Evolutionary conservation across 2,329 filamentous ascomycete genomes (phyloP).

Genomic region (Truncatella angustata): DNA sequence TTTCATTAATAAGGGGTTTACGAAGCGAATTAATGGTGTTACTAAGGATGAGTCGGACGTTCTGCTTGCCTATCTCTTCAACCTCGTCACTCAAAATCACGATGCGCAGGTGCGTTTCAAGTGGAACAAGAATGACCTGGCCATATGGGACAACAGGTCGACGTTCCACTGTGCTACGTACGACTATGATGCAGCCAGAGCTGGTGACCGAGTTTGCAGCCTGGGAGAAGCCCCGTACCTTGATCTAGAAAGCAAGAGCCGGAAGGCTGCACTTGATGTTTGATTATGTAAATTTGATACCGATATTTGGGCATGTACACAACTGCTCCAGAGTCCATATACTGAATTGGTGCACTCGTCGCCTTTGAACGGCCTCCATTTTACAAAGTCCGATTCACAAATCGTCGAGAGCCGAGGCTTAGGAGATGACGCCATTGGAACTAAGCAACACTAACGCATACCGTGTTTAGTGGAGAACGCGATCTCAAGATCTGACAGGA

Average conservation of each 20-base stretch:
- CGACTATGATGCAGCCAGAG: conserved; percentile 53
- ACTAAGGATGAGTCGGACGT: conserved; percentile 52
- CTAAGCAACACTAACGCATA: too few relatives aligned
- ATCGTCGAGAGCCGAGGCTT: too few relatives aligned
- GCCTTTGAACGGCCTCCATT: too few relatives aligned
- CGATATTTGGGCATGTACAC: neutral
- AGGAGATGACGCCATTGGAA: too few relatives aligned
- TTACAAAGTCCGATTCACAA: too few relatives aligned
- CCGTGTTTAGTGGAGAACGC: too few relatives aligned
- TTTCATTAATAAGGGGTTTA: conserved; percentile 50
- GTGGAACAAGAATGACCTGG: conserved; percentile 52
- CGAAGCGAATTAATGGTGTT: conserved; percentile 53
- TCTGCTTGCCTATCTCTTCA: conserved; percentile 47
- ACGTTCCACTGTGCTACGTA: conserved; percentile 56
- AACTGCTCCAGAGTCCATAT: too few relatives aligned
- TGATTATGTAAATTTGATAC: neutral
- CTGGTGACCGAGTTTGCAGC: conserved; percentile 44
- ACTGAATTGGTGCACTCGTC: too few relatives aligned
- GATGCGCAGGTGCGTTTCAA: conserved; percentile 55
- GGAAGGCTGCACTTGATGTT: conserved; percentile 35
- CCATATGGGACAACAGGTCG: conserved; percentile 66
- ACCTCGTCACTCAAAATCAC: conserved; percentile 52
- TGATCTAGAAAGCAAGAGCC: conserved; percentile 40
- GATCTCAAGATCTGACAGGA: too few relatives aligned
- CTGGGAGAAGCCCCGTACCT: conserved; percentile 48